A percentile compares a stretch with the other conserved stretches of the same genome.
These are phyloP conservation scores for Talaromyces marneffei DNA, from an alignment of 2,329 filamentous ascomycete species.

Conservation along the genomic window DNA sequence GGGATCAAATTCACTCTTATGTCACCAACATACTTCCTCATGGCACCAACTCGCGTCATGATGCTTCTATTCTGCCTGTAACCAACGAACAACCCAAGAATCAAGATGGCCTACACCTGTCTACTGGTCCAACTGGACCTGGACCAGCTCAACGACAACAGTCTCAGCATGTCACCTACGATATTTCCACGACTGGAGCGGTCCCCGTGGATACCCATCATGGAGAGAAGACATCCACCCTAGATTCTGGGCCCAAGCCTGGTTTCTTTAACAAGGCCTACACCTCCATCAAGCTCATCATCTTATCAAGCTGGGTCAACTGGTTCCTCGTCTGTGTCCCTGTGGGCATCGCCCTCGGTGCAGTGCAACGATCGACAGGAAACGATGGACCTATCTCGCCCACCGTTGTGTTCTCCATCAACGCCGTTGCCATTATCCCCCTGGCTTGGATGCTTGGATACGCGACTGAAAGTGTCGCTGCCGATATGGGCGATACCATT, in stretches of 20 bases:
- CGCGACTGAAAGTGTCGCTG: slow-evolving; percentile 67
- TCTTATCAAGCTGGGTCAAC: slow-evolving; percentile 50
- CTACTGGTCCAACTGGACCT: neutral
- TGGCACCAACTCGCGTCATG: slow-evolving; percentile 24
- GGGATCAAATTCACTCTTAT: slow-evolving; percentile 40
- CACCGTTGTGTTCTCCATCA: slow-evolving; percentile 62
- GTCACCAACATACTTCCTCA: slow-evolving; percentile 33
- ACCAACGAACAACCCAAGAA: slow-evolving; percentile 7
- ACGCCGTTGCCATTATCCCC: slow-evolving; percentile 66
- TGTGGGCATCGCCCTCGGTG: slow-evolving; percentile 26
- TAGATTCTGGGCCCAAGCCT: slow-evolving; percentile 37
- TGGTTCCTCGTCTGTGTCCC: slow-evolving; percentile 29
- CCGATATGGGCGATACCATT: slow-evolving; percentile 62
- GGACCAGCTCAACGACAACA: neutral
- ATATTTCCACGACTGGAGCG: slow-evolving; percentile 30
- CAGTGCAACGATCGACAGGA: slow-evolving; percentile 18
- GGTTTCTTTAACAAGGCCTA: slow-evolving; percentile 48
- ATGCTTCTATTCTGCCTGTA: slow-evolving; percentile 17
- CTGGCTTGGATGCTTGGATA: slow-evolving; percentile 63
- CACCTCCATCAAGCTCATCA: slow-evolving; percentile 51
- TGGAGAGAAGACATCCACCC: slow-evolving; percentile 49
- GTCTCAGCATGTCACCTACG: slow-evolving; percentile 1
- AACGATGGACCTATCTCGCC: slow-evolving; percentile 39
- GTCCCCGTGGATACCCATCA: slow-evolving; percentile 43
- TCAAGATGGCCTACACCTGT: slow-evolving; percentile 1